Conservation (phyloP, 169 alveolate genomes). For the Cryptosporidium xiaoi region DNA sequence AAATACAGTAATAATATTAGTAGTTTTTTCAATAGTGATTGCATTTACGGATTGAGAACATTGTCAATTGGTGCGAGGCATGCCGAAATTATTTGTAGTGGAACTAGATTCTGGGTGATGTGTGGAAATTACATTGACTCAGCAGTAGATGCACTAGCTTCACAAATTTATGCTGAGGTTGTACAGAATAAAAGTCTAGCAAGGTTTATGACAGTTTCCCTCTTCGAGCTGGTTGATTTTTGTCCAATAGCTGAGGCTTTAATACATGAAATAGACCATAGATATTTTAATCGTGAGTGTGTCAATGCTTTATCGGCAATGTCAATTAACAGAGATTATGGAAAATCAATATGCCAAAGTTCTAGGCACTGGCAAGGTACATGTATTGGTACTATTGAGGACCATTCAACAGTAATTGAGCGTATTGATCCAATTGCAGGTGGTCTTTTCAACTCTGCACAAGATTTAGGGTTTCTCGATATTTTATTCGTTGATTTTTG, state of each 20-base stretch:
- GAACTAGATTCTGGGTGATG: constrained; percentile 70
- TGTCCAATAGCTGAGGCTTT: constrained; percentile 69
- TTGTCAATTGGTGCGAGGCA: constrained; percentile 62
- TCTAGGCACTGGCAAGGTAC: constrained; percentile 75
- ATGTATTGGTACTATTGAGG: constrained; percentile 46
- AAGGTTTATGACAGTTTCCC: constrained; percentile 31
- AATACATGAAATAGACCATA: constrained; percentile 38
- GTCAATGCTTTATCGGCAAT: constrained; percentile 73
- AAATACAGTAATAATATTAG: constrained; percentile 30
- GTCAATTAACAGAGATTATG: constrained; percentile 53
- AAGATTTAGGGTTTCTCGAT: constrained; percentile 66
- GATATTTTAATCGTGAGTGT: constrained; percentile 71
- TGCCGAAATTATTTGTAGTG: constrained; percentile 72
- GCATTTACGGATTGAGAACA: constrained; percentile 69
- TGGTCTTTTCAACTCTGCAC: constrained; percentile 37
- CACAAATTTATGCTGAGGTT: constrained; percentile 58
- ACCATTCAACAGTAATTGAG: constrained; percentile 12
- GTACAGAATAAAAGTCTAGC: constrained; percentile 49
- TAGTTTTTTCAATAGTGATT: constrained; percentile 69
- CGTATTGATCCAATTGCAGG: constrained; percentile 72
- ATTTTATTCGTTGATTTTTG: constrained; percentile 49
- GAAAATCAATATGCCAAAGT: constrained; percentile 46
- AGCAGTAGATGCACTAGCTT: constrained; percentile 68
- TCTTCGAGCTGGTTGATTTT: constrained; percentile 56
- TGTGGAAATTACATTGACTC: constrained; percentile 58